phyloP scores from a whole-genome alignment of 306 rosid species.

The Vigna angularis region DNA sequence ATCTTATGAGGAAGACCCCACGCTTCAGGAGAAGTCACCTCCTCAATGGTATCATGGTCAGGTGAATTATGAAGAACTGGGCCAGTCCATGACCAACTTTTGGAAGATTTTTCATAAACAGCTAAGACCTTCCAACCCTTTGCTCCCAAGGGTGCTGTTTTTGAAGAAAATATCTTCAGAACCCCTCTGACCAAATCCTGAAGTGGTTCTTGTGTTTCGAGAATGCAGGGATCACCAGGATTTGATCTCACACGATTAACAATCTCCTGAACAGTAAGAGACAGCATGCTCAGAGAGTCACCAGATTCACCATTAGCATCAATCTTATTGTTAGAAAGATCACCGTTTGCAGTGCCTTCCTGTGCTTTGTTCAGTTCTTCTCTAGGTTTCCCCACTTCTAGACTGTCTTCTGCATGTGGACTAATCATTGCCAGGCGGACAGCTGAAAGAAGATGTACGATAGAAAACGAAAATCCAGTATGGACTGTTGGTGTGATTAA shows the following conservation, averaged over 20 bases:
- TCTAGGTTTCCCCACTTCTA: conserved; percentile 58
- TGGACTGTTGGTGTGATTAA: conserved; percentile 93
- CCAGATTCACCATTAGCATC: conserved; percentile 56
- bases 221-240: conserved; percentile 95
- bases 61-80: conserved; percentile 65
- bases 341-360: conserved; percentile 54
- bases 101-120: conserved; percentile 71
- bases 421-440: conserved; percentile 90
- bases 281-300: conserved; percentile 59
- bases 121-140: conserved; percentile 96
- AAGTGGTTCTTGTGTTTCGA: conserved; percentile 97
- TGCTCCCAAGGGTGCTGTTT: conserved; percentile 95
- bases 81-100: conserved; percentile 96
- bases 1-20: conserved; percentile 97
- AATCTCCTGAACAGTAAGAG: conserved; percentile 83
- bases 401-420: conserved; percentile 68
- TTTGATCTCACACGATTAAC: conserved; percentile 86
- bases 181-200: conserved; percentile 99
- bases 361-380: conserved; percentile 58
- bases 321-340: conserved; percentile 53
- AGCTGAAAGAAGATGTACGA: conserved; percentile 94
- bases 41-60: conserved; percentile 78
- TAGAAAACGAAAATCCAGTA: conserved; percentile 93
- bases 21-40: conserved; percentile 84
- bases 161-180: conserved; percentile 92